Conservation (phyloP, 495 filamentous ascomycete genomes). For the Barbatosphaeria neglecta region DNA sequence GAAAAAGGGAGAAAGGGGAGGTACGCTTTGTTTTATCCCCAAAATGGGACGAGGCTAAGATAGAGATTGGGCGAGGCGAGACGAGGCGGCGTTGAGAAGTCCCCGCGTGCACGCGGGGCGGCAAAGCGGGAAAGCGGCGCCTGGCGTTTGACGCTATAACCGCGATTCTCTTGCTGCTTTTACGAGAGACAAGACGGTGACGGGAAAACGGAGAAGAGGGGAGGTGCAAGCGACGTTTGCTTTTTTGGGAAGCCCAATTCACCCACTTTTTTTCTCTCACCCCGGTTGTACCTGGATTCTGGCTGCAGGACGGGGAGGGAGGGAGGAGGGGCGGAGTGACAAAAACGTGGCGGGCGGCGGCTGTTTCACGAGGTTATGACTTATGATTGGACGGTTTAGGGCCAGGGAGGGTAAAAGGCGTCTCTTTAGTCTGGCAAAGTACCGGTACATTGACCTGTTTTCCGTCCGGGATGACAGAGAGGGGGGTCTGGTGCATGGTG, state of each 20-base stretch:
- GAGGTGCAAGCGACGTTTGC: not conserved
- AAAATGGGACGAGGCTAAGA: not conserved
- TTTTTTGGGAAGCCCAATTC: not conserved
- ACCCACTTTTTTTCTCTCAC: not conserved
- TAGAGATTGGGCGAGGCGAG: not conserved
- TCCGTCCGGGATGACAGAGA: slow-evolving; percentile 12
- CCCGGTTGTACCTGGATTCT: no score
- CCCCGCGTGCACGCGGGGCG: no score
- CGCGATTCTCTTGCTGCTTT: slow-evolving; percentile 8
- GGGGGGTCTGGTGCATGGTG: slow-evolving; percentile 12
- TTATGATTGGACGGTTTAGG: slow-evolving; percentile 36
- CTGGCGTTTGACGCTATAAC: no score
- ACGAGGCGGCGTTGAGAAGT: no score
- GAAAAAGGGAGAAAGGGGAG: no score
- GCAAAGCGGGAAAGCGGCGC: no score
- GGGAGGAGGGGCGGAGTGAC: no score
- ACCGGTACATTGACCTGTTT: slow-evolving; percentile 14
- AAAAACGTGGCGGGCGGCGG: slow-evolving; percentile 11
- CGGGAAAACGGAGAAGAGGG: not conserved
- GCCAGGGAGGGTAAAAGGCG: slow-evolving; percentile 6
- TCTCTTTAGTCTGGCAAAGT: slow-evolving; percentile 19
- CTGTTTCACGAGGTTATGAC: slow-evolving; percentile 30
- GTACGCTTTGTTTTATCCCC: no score
- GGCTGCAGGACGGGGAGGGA: no score
- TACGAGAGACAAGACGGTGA: no score